A percentile compares a stretch with the other conserved stretches of the same genome.
phyloP scores from a whole-genome alignment of 495 filamentous ascomycete species.

The Amniculicola lignicola region DNA sequence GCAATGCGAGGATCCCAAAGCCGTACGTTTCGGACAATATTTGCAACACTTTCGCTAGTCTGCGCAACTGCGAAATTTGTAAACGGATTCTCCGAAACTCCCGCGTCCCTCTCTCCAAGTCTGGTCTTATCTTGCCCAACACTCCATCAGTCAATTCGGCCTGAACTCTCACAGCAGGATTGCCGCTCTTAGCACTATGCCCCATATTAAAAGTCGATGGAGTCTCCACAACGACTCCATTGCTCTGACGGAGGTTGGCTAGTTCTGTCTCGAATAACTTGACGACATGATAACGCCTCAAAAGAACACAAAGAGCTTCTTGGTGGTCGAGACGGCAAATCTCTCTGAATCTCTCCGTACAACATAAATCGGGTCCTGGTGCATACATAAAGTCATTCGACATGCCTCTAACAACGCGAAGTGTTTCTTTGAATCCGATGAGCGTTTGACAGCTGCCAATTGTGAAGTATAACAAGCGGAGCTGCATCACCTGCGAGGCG shows the following conservation, averaged over 20 bases:
- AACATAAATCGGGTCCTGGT: background rate
- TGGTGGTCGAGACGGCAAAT: background rate
- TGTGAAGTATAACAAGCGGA: background rate
- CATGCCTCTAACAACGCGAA: background rate
- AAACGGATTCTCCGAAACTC: background rate
- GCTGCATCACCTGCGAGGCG: background rate
- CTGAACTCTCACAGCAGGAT: background rate
- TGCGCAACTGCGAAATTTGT: background rate
- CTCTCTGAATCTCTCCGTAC: background rate
- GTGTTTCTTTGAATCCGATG: background rate
- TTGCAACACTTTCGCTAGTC: background rate
- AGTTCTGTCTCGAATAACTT: background rate
- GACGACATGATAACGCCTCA: conserved; percentile 1
- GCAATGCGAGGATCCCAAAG: conserved; percentile 3
- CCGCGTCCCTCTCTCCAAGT: background rate
- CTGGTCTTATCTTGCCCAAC: conserved; percentile 1
- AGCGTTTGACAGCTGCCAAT: conserved; percentile 5
- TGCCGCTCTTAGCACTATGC: background rate
- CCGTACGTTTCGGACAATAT: background rate
- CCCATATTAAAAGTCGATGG: background rate
- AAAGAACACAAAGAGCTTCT: background rate
- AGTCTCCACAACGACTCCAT: background rate
- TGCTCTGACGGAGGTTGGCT: background rate
- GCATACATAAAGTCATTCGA: background rate
- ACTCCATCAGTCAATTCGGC: conserved; percentile 1